Evolutionary conservation across 2,329 filamentous ascomycete genomes (phyloP).

Genomic region (Metarhizium rileyi): DNA sequence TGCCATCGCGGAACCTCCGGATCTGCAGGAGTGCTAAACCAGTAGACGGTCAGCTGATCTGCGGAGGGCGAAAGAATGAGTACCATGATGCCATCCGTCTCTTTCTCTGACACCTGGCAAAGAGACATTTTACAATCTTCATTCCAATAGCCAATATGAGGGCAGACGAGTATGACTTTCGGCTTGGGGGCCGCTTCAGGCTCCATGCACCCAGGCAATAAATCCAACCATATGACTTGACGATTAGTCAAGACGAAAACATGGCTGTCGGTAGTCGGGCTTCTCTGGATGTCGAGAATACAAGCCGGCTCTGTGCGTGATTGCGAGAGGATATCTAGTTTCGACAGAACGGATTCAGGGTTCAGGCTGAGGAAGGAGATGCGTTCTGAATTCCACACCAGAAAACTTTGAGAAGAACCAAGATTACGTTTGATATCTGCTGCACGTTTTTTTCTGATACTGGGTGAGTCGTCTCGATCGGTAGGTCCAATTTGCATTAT

Average conservation of each 20-base stretch:
- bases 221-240: conserved; percentile 38
- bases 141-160: conserved; percentile 18
- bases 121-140: conserved; percentile 20
- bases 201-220: conserved; percentile 14
- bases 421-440: conserved; percentile 1
- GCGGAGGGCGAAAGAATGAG: conserved; percentile 23
- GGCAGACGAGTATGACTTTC: conserved; percentile 18
- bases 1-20: conserved; percentile 26
- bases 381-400: conserved; percentile 27
- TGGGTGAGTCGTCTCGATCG: conserved; percentile 13
- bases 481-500: conserved; percentile 30
- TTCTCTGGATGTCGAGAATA: conserved; percentile 47
- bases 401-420: conserved; percentile 13
- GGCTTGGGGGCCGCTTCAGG: conserved; percentile 10
- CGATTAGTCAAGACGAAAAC: conserved; percentile 50
- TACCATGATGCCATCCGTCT: conserved; percentile 18
- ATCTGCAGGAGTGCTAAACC: conserved; percentile 19
- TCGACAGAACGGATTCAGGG: conserved; percentile 18
- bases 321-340: conserved; percentile 17
- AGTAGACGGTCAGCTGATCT: conserved; percentile 25
- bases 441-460: conserved; percentile 8
- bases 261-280: conserved; percentile 35
- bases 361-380: conserved; percentile 28
- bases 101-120: conserved; percentile 14
- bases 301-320: conserved; percentile 20